phyloP scores from a whole-genome alignment of 345 rosid genomes.

The Rubroshorea leprosula region DNA sequence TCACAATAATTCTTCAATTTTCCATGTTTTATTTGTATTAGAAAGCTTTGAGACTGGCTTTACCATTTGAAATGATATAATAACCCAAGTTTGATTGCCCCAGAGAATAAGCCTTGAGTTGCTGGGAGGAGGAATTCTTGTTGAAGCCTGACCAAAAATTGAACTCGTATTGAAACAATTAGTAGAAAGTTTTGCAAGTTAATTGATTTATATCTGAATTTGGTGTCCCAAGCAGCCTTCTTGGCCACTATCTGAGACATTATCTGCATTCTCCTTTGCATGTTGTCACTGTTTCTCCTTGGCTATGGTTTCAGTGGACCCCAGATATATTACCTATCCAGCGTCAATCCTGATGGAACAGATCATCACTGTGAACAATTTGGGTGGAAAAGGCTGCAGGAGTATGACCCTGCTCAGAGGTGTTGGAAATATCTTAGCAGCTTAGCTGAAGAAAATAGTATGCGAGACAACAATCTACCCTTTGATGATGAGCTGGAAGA shows the following conservation, averaged over 20 bases:
- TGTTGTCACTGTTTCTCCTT: not conserved
- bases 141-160: not conserved
- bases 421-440: constrained; percentile 72
- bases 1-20: too few species aligned
- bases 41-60: too few species aligned
- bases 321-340: constrained; percentile 70
- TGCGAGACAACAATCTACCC: constrained; percentile 31
- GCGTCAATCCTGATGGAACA: constrained; percentile 50
- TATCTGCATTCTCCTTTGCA: not conserved
- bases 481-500: constrained; percentile 85
- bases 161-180: not conserved
- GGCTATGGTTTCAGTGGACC: constrained; percentile 45
- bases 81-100: too few species aligned
- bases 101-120: too few species aligned
- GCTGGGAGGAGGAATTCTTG: too few species aligned
- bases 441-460: constrained; percentile 47
- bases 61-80: too few species aligned
- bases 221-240: not conserved
- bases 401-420: constrained; percentile 66
- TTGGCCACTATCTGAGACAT: not conserved
- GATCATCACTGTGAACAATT: constrained; percentile 66
- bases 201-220: not conserved
- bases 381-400: constrained; percentile 71
- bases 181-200: constrained; percentile 1
- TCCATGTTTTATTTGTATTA: too few species aligned